Evolutionary conservation across 1,284 basidiomycete genomes (phyloP).

Genomic region (Laetiporus sulphureus): DNA sequence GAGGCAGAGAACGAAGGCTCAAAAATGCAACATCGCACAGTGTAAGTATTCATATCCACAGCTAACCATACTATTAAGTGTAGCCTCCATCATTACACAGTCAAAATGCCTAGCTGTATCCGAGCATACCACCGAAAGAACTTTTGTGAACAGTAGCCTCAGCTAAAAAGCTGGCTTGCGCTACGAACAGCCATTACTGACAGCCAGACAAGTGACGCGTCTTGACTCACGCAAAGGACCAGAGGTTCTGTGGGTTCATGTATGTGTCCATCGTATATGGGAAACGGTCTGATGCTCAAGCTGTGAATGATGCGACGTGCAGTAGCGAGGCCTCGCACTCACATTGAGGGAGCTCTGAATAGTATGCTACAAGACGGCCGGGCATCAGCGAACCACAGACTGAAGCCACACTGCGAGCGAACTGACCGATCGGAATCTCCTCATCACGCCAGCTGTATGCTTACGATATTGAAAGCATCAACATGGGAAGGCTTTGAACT

Average conservation of each 20-base stretch:
- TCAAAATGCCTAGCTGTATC: no score
- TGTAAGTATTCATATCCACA: no score
- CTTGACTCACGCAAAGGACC: conserved; percentile 52
- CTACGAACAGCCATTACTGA: no score
- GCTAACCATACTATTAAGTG: no score
- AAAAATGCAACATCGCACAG: no score
- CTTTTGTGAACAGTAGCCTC: no score
- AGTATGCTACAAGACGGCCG: conserved; percentile 17
- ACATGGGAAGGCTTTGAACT: not conserved
- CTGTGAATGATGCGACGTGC: not conserved
- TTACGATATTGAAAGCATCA: not conserved
- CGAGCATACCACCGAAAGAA: no score
- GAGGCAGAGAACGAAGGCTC: no score
- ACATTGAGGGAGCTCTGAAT: conserved; percentile 30
- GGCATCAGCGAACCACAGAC: not conserved
- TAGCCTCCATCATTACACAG: no score
- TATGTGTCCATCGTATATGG: conserved; percentile 57
- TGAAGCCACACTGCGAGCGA: not conserved
- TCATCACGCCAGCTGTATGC: conserved; percentile 25
- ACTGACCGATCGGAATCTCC: conserved; percentile 20
- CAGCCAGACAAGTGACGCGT: no score
- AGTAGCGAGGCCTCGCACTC: conserved; percentile 9
- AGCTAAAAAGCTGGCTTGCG: no score
- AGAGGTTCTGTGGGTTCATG: conserved; percentile 56
- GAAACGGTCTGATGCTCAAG: conserved; percentile 39